These are phyloP conservation scores for Dictyostelium firmibasis DNA, from an alignment of 78 protist genomes.

Conservation along the genomic window DNA sequence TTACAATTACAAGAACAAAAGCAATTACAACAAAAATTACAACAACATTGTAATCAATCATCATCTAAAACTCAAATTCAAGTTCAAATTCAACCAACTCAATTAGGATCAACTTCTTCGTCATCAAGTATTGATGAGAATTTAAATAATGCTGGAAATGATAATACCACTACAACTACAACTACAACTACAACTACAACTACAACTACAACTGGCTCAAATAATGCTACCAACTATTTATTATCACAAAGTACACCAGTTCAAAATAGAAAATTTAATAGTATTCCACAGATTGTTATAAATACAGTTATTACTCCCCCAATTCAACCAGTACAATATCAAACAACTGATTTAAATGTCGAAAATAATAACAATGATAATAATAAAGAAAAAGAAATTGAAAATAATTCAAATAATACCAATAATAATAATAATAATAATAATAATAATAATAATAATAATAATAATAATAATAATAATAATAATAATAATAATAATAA, in stretches of 20 bases:
- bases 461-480: background rate
- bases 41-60: background rate
- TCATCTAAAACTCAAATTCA: background rate
- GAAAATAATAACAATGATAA: background rate
- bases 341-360: background rate
- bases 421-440: too few species aligned
- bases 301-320: background rate
- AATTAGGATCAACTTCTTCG: background rate
- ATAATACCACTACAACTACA: background rate
- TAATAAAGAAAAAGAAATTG: background rate
- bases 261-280: background rate
- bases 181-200: background rate
- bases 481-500: background rate
- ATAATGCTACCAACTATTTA: background rate
- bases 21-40: background rate
- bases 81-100: background rate
- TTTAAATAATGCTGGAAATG: background rate
- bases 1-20: background rate
- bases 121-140: background rate
- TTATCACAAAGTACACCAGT: background rate
- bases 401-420: background rate
- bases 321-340: background rate
- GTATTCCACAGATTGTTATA: conserved; percentile 1
- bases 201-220: background rate
- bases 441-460: background rate